phyloP scores from a whole-genome alignment of 2,329 filamentous ascomycete species.

The Ophiostoma ips region DNA sequence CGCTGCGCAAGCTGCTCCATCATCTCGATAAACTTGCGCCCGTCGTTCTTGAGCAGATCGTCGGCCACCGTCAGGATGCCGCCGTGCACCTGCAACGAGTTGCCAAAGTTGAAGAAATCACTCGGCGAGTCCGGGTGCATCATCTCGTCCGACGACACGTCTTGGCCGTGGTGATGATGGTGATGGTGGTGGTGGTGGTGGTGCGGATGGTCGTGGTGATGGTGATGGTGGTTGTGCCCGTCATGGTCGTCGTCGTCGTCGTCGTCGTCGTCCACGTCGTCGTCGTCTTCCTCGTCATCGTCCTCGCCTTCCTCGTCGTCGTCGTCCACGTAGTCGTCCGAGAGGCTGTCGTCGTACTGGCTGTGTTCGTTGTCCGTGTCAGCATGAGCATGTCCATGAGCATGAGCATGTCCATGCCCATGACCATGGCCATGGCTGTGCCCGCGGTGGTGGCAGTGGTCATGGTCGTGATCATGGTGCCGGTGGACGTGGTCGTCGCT shows the following conservation, averaged over 20 bases:
- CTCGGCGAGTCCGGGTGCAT: slow-evolving; percentile 52
- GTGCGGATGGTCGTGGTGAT: slow-evolving; percentile 38
- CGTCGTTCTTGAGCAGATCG: slow-evolving; percentile 95
- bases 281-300: slow-evolving; percentile 27
- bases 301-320: slow-evolving; percentile 41
- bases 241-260: slow-evolving; percentile 39
- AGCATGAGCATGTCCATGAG: slow-evolving; percentile 38
- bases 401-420: slow-evolving; percentile 24
- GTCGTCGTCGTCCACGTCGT: slow-evolving; percentile 34
- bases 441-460: slow-evolving; percentile 32
- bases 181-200: slow-evolving; percentile 38
- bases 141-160: slow-evolving; percentile 39
- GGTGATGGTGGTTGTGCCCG: slow-evolving; percentile 40
- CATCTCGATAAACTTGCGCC: slow-evolving; percentile 99
- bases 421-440: slow-evolving; percentile 27
- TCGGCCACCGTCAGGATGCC: slow-evolving; percentile 97
- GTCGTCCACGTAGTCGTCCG: slow-evolving; percentile 13
- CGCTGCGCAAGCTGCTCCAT: slow-evolving; percentile 98
- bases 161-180: slow-evolving; percentile 54
- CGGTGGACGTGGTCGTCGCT: slow-evolving; percentile 35
- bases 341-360: slow-evolving; percentile 15
- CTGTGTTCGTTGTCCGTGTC: slow-evolving; percentile 34
- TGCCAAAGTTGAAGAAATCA: slow-evolving; percentile 96
- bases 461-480: slow-evolving; percentile 14
- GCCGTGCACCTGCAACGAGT: slow-evolving; percentile 90